Conservation (phyloP, 2,329 filamentous ascomycete genomes). For the Pezicula rhizophila region DNA sequence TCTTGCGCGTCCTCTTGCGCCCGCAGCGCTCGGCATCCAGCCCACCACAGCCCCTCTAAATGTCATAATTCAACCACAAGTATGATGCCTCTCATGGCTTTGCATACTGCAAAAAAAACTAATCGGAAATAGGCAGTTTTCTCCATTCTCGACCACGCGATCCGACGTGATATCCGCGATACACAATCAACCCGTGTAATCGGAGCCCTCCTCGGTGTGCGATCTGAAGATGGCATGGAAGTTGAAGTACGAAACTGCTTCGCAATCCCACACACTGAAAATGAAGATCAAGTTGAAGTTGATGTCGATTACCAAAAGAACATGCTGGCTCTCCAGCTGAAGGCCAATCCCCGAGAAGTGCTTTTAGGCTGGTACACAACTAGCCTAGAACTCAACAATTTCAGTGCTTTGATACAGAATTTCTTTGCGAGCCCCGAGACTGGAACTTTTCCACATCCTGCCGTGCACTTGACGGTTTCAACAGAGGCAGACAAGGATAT, state of each 20-base stretch:
- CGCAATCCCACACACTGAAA: conserved; percentile 97
- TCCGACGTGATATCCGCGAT: conserved; percentile 58
- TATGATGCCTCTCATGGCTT: conserved; percentile 37
- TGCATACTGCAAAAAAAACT: conserved; percentile 6
- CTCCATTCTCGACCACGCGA: conserved; percentile 85
- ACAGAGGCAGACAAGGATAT: conserved; percentile 85
- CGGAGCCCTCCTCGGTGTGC: conserved; percentile 85
- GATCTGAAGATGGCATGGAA: conserved; percentile 94
- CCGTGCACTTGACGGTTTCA: conserved; percentile 90
- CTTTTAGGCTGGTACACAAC: conserved; percentile 99
- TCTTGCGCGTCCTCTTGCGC: conserved; percentile 85
- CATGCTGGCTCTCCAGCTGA: conserved; percentile 92
- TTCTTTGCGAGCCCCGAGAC: conserved; percentile 97
- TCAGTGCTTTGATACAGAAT: conserved; percentile 98
- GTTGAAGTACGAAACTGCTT: conserved; percentile 95
- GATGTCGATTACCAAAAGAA: conserved; percentile 99
- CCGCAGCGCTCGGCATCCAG: conserved; percentile 70
- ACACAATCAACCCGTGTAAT: conserved; percentile 93
- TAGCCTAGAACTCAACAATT: conserved; percentile 93
- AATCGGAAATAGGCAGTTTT: conserved; percentile 52
- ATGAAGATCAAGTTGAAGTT: conserved; percentile 96
- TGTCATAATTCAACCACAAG: conserved; percentile 93
- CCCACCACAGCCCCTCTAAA: conserved; percentile 85
- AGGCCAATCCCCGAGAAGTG: conserved; percentile 87
- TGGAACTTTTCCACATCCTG: conserved; percentile 95